These are phyloP conservation scores for Falciphora oryzae DNA, from an alignment of 2,329 filamentous ascomycete genomes.

Conservation along the genomic window DNA sequence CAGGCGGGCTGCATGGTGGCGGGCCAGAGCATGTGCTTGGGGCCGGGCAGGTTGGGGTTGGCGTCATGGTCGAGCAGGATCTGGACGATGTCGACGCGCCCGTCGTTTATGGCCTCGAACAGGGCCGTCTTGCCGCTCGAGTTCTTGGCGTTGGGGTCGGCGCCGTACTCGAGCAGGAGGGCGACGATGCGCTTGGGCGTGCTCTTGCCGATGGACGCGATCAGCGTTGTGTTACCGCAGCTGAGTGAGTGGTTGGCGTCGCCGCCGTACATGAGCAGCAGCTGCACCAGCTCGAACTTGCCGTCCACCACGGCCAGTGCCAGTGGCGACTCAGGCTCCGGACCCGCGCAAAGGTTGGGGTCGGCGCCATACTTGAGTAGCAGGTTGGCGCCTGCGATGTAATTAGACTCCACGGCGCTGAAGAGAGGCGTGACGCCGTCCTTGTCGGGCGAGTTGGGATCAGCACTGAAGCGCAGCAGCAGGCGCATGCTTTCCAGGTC, in stretches of 20 bases:
- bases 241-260: slow-evolving; percentile 47
- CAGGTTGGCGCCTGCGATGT: slow-evolving; percentile 49
- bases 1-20: slow-evolving; percentile 53
- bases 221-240: slow-evolving; percentile 56
- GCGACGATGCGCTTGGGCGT: slow-evolving; percentile 50
- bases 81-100: slow-evolving; percentile 49
- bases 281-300: slow-evolving; percentile 50
- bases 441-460: slow-evolving; percentile 46
- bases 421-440: slow-evolving; percentile 46
- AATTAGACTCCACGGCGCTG: slow-evolving; percentile 44
- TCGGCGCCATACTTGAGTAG: slow-evolving; percentile 61
- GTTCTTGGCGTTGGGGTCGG: slow-evolving; percentile 54
- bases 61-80: slow-evolving; percentile 49
- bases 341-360: slow-evolving; percentile 43
- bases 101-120: slow-evolving; percentile 52
- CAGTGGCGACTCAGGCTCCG: slow-evolving; percentile 50
- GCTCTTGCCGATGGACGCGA: slow-evolving; percentile 54
- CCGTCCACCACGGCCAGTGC: slow-evolving; percentile 43
- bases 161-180: slow-evolving; percentile 53
- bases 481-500: slow-evolving; percentile 50
- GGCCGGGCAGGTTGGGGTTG: slow-evolving; percentile 62
- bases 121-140: slow-evolving; percentile 57
- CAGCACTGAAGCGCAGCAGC: slow-evolving; percentile 50
- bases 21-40: slow-evolving; percentile 65
- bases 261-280: slow-evolving; percentile 57